Conservation (phyloP, 148 eudicot species). For the Vaccinium vitisidaea region DNA sequence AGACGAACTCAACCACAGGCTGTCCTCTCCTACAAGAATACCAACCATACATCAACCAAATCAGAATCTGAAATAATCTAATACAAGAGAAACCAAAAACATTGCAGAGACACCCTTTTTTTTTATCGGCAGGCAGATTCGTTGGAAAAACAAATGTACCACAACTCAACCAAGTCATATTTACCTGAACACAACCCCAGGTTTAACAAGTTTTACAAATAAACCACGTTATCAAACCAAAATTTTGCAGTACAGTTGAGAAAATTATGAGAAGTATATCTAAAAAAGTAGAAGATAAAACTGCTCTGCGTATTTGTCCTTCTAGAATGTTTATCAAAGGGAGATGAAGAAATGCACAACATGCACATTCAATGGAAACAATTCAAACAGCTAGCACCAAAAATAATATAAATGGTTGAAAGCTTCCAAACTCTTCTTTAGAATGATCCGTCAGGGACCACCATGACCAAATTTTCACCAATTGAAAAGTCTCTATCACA, state of each 20-base stretch:
- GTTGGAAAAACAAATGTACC: neutral
- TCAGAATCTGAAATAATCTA: slow-evolving; percentile 5
- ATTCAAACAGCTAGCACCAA: too few species aligned
- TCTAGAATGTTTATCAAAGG: neutral
- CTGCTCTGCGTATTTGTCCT: neutral
- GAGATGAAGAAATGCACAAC: neutral
- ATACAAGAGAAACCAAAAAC: slow-evolving; percentile 4
- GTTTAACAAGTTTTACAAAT: neutral
- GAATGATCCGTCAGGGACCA: neutral
- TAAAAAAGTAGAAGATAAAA: neutral
- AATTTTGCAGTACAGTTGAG: neutral
- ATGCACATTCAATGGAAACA: neutral
- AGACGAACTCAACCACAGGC: slow-evolving; percentile 77
- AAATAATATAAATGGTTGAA: neutral
- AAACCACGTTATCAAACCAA: neutral
- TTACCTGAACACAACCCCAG: neutral
- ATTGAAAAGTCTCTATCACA: neutral
- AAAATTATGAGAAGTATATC: neutral
- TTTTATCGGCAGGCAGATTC: too few species aligned
- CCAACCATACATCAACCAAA: slow-evolving; percentile 10
- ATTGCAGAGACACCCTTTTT: neutral
- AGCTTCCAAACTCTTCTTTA: neutral
- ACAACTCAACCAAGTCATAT: neutral
- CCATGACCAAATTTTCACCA: neutral
- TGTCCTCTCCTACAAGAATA: slow-evolving; percentile 79